Evolutionary conservation across 2,329 filamentous ascomycete species (phyloP), one percentile per base, ranked within the genome.

Genomic region (Pestalotiopsis sp.): DNA sequence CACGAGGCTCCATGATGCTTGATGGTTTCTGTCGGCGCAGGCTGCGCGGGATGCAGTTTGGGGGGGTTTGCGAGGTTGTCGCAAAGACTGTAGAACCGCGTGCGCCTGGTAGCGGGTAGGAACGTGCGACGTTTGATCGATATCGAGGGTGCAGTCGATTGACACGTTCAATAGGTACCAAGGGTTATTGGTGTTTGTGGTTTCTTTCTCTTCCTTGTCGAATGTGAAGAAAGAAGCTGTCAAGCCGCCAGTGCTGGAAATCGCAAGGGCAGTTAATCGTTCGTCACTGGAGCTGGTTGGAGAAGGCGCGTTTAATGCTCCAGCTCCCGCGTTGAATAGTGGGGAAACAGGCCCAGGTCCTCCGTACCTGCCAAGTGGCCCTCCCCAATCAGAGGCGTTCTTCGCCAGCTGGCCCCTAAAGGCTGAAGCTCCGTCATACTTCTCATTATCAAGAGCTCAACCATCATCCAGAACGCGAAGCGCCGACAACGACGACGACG

Each of bases 1-100:
- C 92, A 77, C 92, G 87, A 72, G 92, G 92, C 83, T 95, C 92
- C 85, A 94, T 93, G 71, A 63, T 39, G 64, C 20, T 57, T 11
- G n/a, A 14, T 36, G 39, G 36, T 11, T 7, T 45, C 20, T 13
- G 61, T 14, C 14, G 61, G 11, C 12, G 61, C 27, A 63, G 27
- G 17, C 9, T n/a, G 31, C 31, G 31, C 31, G 31, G n/a, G 38
- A 45, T 23, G 38, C n/a, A 17, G 58, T 13, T 27, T n/a, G 63
- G 65, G 65, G 65, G 65, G 68, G 45, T 61, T 17, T 52, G 45
- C 20, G n/a, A 23, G 45, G 17, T 7, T 52, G 45, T 20, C 9
- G 17, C 45, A n/a, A 20, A 52, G 4, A 27, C 25, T 36, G 57
- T 23, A 17, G 57, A 59, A 23, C 57, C 57, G 57, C 57, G 25